Percentiles rank a stretch among this genome's conserved stretches.
phyloP scores from a whole-genome alignment of 1,284 basidiomycete species.

The Ustilago bromivora region DNA sequence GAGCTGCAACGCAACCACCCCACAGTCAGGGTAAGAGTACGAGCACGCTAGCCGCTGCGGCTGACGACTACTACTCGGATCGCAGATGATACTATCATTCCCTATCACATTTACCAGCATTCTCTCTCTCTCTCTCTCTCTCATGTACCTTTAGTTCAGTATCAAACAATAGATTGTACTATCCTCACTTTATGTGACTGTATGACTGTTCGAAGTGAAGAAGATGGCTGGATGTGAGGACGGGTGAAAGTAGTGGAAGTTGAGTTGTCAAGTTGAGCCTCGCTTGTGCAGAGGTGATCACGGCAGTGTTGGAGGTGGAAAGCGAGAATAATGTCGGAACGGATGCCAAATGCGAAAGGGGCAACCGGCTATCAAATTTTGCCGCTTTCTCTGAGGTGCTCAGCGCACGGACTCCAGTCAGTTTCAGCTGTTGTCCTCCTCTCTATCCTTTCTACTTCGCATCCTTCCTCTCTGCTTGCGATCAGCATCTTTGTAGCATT shows the following conservation, averaged over 20 bases:
- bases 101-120: neutral
- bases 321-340: slow-evolving; percentile 5
- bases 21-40: slow-evolving; percentile 31
- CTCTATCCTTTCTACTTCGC: neutral
- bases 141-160: slow-evolving; percentile 6
- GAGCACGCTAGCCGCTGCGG: slow-evolving; percentile 43
- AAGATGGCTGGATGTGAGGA: neutral
- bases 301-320: slow-evolving; percentile 3
- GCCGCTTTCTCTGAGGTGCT: neutral
- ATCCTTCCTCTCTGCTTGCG: neutral
- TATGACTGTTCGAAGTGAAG: neutral
- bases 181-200: neutral
- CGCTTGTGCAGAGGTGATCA: slow-evolving; percentile 4
- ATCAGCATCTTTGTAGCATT: neutral
- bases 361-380: slow-evolving; percentile 4
- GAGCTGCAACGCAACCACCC: slow-evolving; percentile 6
- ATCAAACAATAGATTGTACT: slow-evolving; percentile 1
- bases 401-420: slow-evolving; percentile 2
- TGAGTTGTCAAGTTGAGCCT: slow-evolving; percentile 4
- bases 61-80: slow-evolving; percentile 37
- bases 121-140: slow-evolving; percentile 3
- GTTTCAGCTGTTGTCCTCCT: neutral
- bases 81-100: slow-evolving; percentile 14
- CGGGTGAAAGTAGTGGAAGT: neutral
- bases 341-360: neutral